phyloP scores from a whole-genome alignment of 2,329 filamentous ascomycete species.

The Hymenoscyphus scutula region DNA sequence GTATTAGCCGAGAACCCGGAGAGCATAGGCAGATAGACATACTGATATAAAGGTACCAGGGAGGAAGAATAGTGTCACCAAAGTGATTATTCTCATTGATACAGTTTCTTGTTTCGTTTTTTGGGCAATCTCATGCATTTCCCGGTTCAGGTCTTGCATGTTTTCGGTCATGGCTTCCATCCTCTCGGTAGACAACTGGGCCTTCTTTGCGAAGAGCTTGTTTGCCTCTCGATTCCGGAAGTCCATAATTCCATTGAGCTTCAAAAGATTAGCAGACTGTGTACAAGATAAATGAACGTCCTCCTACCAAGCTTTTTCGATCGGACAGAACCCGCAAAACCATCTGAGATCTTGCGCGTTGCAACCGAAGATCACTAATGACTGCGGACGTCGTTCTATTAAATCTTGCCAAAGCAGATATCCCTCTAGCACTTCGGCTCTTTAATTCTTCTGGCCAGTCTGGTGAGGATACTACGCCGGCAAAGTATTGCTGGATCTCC shows the following conservation, averaged over 20 bases:
- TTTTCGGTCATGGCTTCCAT: neutral
- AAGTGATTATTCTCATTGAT: conserved; percentile 42
- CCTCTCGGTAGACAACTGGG: neutral
- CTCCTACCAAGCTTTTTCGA: neutral
- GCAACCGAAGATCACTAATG: neutral
- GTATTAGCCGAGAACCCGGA: no score
- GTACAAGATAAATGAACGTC: no score
- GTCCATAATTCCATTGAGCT: no score
- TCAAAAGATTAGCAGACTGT: no score
- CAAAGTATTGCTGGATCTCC: neutral
- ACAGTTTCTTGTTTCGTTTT: conserved; percentile 40
- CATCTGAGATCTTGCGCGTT: neutral
- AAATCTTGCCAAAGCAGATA: neutral
- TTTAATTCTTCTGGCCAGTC: neutral
- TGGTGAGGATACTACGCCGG: neutral
- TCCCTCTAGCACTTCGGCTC: no score
- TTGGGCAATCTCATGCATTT: conserved; percentile 35
- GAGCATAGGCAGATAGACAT: no score
- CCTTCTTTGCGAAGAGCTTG: neutral
- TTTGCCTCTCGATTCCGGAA: no score
- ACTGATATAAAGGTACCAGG: conserved; percentile 42
- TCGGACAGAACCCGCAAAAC: neutral
- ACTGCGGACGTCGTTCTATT: neutral
- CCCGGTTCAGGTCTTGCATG: neutral
- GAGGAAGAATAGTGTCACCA: conserved; percentile 42